phyloP scores from a whole-genome alignment of 108 stramenopile species.

The Nitzschia palea region DNA sequence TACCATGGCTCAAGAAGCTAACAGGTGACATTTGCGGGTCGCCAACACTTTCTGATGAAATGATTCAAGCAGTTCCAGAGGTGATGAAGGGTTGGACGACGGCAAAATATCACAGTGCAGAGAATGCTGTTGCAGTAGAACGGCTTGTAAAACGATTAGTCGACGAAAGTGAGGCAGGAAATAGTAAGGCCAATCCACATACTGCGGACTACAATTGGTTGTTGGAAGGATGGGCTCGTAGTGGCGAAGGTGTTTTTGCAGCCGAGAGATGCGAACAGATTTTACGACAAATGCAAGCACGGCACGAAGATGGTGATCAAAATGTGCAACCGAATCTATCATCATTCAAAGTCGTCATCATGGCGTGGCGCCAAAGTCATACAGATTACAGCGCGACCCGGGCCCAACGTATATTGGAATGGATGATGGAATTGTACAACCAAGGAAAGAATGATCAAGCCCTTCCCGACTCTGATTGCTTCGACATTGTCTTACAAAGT shows the following conservation, averaged over 20 bases:
- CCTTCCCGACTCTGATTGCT: constrained; percentile 58
- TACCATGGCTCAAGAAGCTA: constrained; percentile 61
- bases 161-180: constrained; percentile 70
- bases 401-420: constrained; percentile 57
- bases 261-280: constrained; percentile 76
- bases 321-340: constrained; percentile 52
- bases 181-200: constrained; percentile 36
- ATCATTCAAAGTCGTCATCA: constrained; percentile 38
- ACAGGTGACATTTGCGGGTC: constrained; percentile 64
- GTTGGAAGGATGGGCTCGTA: constrained; percentile 65
- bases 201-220: constrained; percentile 70
- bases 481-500: constrained; percentile 59
- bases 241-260: constrained; percentile 50
- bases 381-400: constrained; percentile 28
- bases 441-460: constrained; percentile 46
- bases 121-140: constrained; percentile 69
- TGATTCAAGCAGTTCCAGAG: constrained; percentile 46
- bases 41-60: constrained; percentile 44
- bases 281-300: constrained; percentile 63
- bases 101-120: constrained; percentile 19
- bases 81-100: constrained; percentile 74
- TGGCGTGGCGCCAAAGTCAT: constrained; percentile 41
- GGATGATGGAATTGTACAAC: constrained; percentile 63
- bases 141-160: constrained; percentile 68
- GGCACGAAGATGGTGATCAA: constrained; percentile 36